Evolutionary conservation across 1,284 basidiomycete genomes (phyloP).

Genomic region (Marasmius fiardii): DNA sequence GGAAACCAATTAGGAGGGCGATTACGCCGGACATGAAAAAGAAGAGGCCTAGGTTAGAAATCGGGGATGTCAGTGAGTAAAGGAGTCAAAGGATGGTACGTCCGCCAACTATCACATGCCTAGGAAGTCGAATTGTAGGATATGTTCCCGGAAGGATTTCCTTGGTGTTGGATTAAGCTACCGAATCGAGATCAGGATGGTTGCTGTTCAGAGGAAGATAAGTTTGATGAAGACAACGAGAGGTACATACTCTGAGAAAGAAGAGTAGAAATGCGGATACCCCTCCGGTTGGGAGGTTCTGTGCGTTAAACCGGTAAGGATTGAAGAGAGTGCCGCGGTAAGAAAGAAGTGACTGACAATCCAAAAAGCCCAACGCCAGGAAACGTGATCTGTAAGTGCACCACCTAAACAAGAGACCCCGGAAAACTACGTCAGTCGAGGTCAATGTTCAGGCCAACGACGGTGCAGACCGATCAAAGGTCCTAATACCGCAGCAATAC

Average conservation of each 20-base stretch:
- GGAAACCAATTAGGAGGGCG: conserved; percentile 61
- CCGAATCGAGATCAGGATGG: conserved; percentile 22
- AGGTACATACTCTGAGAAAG: conserved; percentile 24
- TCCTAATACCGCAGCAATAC: conserved; percentile 5
- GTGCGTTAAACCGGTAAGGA: conserved; percentile 10
- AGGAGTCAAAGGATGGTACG: too few relatives aligned
- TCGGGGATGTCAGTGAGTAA: too few relatives aligned
- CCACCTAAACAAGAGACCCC: conserved; percentile 3
- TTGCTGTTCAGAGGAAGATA: background rate
- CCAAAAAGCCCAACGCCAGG: conserved; percentile 9
- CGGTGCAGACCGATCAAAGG: conserved; percentile 1
- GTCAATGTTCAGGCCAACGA: too few relatives aligned
- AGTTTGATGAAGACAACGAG: too few relatives aligned
- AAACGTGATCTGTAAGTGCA: conserved; percentile 3
- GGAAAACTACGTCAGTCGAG: background rate
- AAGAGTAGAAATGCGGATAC: conserved; percentile 40
- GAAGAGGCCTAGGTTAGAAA: too few relatives aligned
- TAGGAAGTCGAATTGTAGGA: conserved; percentile 48
- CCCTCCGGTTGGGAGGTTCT: conserved; percentile 38
- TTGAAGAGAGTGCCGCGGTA: background rate
- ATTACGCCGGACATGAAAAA: conserved; percentile 54
- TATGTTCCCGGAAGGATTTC: conserved; percentile 35
- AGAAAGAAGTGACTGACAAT: conserved; percentile 6
- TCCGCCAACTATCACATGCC: too few relatives aligned
- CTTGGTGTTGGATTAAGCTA: conserved; percentile 49